phyloP scores from a whole-genome alignment of 2,329 filamentous ascomycete genomes.

The Sordariomycetes sp. region DNA sequence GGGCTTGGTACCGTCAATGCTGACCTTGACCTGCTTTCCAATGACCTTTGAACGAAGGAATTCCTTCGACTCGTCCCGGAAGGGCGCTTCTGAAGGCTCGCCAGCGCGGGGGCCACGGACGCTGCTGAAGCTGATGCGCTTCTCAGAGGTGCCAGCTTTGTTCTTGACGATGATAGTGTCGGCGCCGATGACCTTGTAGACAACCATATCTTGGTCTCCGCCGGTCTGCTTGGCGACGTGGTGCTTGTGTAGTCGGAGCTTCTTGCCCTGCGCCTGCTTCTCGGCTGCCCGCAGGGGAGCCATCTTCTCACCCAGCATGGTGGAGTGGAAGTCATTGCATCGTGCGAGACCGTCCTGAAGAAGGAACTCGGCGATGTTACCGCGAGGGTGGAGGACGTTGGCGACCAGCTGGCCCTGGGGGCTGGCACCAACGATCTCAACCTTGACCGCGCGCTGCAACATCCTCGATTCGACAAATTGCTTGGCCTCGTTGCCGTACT shows the following conservation, averaged over 20 bases:
- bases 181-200: constrained; percentile 77
- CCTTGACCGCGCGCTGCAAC: constrained; percentile 75
- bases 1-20: constrained; percentile 82
- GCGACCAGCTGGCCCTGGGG: constrained; percentile 90
- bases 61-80: constrained; percentile 90
- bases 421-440: constrained; percentile 77
- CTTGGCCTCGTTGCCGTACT: constrained; percentile 81
- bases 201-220: constrained; percentile 67
- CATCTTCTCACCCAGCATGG: constrained; percentile 85
- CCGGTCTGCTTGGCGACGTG: constrained; percentile 62
- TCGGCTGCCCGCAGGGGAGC: constrained; percentile 75
- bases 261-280: constrained; percentile 69
- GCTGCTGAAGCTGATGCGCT: constrained; percentile 86
- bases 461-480: constrained; percentile 79
- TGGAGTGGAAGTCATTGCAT: constrained; percentile 94
- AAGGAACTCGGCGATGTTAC: constrained; percentile 87
- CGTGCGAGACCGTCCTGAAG: constrained; percentile 82
- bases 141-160: constrained; percentile 72
- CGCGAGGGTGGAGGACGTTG: constrained; percentile 75
- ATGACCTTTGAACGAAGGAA: constrained; percentile 90
- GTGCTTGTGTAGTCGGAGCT: constrained; percentile 72
- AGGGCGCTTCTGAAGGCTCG: constrained; percentile 80
- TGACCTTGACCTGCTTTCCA: constrained; percentile 87
- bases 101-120: constrained; percentile 85
- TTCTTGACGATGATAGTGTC: constrained; percentile 83